Evolutionary conservation across 2,329 filamentous ascomycete species (phyloP).

Genomic region (Ceratocystis alfenasii): DNA sequence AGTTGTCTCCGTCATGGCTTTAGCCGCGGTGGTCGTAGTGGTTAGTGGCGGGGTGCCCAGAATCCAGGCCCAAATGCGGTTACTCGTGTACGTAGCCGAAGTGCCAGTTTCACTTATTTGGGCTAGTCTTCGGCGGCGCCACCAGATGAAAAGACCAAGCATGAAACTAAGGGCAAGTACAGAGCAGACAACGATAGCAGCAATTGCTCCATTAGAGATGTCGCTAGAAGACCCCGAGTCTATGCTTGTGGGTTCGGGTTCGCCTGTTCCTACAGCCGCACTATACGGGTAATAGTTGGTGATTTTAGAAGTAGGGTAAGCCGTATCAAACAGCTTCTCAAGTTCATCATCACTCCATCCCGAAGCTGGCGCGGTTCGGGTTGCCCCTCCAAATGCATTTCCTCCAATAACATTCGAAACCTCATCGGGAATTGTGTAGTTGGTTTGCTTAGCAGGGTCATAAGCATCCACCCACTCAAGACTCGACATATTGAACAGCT

Average conservation of each 20-base stretch:
- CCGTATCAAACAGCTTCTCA: constrained; percentile 39
- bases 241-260: neutral
- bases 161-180: constrained; percentile 43
- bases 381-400: constrained; percentile 53
- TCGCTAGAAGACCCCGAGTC: neutral
- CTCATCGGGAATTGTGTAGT: constrained; percentile 57
- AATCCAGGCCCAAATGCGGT: constrained; percentile 43
- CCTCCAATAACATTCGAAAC: constrained; percentile 59
- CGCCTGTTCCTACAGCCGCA: constrained; percentile 23
- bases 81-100: constrained; percentile 37
- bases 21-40: constrained; percentile 31
- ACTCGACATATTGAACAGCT: constrained; percentile 61
- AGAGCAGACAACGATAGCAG: constrained; percentile 49
- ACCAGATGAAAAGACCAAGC: constrained; percentile 36
- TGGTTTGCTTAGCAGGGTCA: constrained; percentile 47
- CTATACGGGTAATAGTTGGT: constrained; percentile 50
- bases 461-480: constrained; percentile 60
- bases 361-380: constrained; percentile 48
- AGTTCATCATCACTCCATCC: constrained; percentile 43
- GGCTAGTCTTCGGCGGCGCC: constrained; percentile 38
- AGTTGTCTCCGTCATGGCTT: constrained; percentile 36
- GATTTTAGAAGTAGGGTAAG: constrained; percentile 47
- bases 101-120: constrained; percentile 31
- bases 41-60: constrained; percentile 27
- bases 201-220: constrained; percentile 30